Conservation (phyloP, 176 grass and related monocot species). For the Bothriochloa decipiens region DNA sequence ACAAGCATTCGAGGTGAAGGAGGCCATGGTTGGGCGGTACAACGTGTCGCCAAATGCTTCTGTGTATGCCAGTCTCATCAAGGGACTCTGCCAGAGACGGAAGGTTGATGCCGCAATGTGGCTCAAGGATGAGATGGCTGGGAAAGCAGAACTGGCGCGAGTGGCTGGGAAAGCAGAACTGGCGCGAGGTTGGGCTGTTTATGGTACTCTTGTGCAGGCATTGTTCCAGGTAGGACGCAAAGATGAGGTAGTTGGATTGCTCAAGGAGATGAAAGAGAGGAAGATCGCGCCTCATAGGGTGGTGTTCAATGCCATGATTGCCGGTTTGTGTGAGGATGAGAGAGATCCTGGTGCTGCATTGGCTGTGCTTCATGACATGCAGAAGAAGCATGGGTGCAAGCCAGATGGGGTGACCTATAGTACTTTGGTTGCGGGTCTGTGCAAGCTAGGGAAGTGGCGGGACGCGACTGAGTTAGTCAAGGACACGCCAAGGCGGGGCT, state of each 20-base stretch:
- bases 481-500: slow-evolving; percentile 63
- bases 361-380: slow-evolving; percentile 63
- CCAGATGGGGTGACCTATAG: slow-evolving; percentile 59
- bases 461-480: slow-evolving; percentile 57
- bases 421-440: slow-evolving; percentile 53
- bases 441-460: slow-evolving; percentile 53
- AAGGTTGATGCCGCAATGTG: slow-evolving; percentile 48
- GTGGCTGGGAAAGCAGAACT: slow-evolving; percentile 30
- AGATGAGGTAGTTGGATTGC: slow-evolving; percentile 58
- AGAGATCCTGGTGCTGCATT: slow-evolving; percentile 52
- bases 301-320: slow-evolving; percentile 67
- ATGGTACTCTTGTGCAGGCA: slow-evolving; percentile 56
- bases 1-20: slow-evolving; percentile 55
- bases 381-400: slow-evolving; percentile 50
- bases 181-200: slow-evolving; percentile 42
- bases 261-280: slow-evolving; percentile 68
- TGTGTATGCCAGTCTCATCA: slow-evolving; percentile 64
- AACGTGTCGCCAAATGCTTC: slow-evolving; percentile 43
- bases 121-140: slow-evolving; percentile 64
- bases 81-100: slow-evolving; percentile 52
- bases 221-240: slow-evolving; percentile 51
- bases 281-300: slow-evolving; percentile 47
- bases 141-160: slow-evolving; percentile 14
- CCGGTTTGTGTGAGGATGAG: slow-evolving; percentile 62
- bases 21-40: slow-evolving; percentile 45